Base-by-base conservation (phyloP, 108 stramenopile species). In the Discostella pseudostelligera region DNA sequence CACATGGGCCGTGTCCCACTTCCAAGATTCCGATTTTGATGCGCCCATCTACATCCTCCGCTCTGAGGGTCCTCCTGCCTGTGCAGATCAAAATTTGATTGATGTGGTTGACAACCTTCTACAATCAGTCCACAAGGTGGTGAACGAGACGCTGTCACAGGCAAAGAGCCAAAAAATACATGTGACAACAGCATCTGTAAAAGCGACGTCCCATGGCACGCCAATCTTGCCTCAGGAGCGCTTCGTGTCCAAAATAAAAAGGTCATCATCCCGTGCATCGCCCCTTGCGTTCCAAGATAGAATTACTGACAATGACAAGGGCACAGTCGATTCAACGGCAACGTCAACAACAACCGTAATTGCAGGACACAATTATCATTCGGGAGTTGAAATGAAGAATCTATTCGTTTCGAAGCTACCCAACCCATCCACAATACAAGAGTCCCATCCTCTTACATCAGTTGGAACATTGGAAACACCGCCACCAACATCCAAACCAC, bases 1-100 rank as follows among this genome's bases (percentile, higher is more conserved):
- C 13, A 56, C 70, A 4, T 94, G 93, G 93, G 88, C 87, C 26
- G 87, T 91, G 0, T 47, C 65, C 42, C 89, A 94, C 47, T 80
- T 85, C 10, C 57, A 80, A 62, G 87, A 94, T 57, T 25, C 62
- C 39, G 78, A 85, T 43, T 89, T 90, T 65, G 79, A 90, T 65
- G 47, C 72, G 8, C 92, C 92, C 1, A 54, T 90, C 36, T 57
- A 72, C 39, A 26, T 83, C 48, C 39, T 86, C 6, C 67, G 61
- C 39, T 55, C 20, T 55, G 76, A 59, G 50, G 49, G 32, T 47
- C 58, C 19, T 47, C 24, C 17, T n/a, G n/a, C n/a, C n/a, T n/a
- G n/a, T 24, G 36, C 45, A 12, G 50, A 62, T 28, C 17, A 62
- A 57, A 19, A 44, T 56, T 26, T 75, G 37, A 43, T 62, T n/a